These are phyloP conservation scores for Entamoeba histolytica DNA, from an alignment of 208 protist species.

Conservation along the genomic window DNA sequence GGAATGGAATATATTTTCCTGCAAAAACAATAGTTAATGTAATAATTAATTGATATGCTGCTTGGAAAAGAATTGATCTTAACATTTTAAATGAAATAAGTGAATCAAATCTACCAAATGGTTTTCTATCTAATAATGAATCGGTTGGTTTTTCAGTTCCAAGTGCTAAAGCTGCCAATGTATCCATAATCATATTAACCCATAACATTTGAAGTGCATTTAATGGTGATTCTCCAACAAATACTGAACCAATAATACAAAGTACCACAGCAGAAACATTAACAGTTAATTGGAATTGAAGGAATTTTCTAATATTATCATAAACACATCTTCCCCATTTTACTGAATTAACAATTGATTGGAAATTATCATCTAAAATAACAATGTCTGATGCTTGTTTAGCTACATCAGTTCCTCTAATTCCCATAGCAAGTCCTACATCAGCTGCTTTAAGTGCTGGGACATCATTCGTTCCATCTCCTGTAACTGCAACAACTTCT, in stretches of 20 bases:
- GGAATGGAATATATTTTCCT: not conserved
- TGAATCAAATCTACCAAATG: not conserved
- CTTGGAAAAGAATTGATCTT: not conserved
- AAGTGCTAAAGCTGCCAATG: constrained; percentile 76
- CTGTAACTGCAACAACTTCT: constrained; percentile 1
- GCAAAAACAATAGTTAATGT: not conserved
- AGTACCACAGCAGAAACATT: constrained; percentile 73
- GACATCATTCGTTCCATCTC: constrained; percentile 62
- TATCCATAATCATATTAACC: constrained; percentile 97
- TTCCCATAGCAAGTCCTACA: constrained; percentile 84
- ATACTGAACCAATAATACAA: constrained; percentile 53
- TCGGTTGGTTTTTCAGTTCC: constrained; percentile 68
- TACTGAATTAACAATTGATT: constrained; percentile 74
- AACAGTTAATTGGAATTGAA: constrained; percentile 72
- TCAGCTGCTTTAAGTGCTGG: constrained; percentile 73
- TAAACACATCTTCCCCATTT: constrained; percentile 90
- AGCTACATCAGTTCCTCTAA: constrained; percentile 72
- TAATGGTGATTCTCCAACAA: constrained; percentile 9
- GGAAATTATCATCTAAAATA: constrained; percentile 89
- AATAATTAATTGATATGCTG: constrained; percentile 4
- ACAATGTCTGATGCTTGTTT: constrained; percentile 66
- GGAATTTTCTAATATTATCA: constrained; percentile 11
- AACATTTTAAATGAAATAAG: constrained; percentile 12
- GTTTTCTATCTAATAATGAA: constrained; percentile 3
- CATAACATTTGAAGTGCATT: constrained; percentile 63